These are phyloP conservation scores for Solanum stenotomum DNA, from an alignment of 257 asterid species.

Conservation along the genomic window DNA sequence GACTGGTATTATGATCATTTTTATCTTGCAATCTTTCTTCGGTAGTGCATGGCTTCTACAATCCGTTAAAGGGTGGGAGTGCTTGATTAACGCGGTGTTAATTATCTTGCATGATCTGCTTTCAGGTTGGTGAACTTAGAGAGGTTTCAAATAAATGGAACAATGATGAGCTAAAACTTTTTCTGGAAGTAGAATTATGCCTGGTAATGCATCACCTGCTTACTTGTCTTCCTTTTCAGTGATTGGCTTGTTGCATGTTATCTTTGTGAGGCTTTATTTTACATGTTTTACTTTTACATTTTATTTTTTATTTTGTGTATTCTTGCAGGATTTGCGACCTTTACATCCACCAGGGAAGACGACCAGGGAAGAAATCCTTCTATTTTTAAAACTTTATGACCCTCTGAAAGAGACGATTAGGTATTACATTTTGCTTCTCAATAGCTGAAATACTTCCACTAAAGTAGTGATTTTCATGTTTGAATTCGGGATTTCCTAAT, in stretches of 20 bases:
- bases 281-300: no score
- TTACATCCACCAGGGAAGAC: conserved; percentile 42
- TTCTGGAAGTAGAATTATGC: conserved; percentile 57
- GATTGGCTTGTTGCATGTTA: background rate
- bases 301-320: background rate
- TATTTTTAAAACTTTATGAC: conserved; percentile 63
- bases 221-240: background rate
- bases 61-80: background rate
- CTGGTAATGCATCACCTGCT: conserved; percentile 28
- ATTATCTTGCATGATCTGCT: conserved; percentile 5
- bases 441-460: background rate
- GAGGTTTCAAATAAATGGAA: conserved; percentile 57
- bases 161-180: conserved; percentile 60
- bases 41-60: background rate
- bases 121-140: conserved; percentile 68
- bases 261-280: background rate
- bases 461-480: background rate
- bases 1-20: background rate
- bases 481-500: background rate
- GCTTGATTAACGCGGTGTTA: background rate
- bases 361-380: conserved; percentile 56
- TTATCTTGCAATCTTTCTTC: background rate
- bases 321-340: conserved; percentile 47
- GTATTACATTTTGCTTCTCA: conserved; percentile 10
- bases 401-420: conserved; percentile 60